Evolutionary conservation across 2,329 filamentous ascomycete species (phyloP).

Genomic region (Hypoxylon sp.): DNA sequence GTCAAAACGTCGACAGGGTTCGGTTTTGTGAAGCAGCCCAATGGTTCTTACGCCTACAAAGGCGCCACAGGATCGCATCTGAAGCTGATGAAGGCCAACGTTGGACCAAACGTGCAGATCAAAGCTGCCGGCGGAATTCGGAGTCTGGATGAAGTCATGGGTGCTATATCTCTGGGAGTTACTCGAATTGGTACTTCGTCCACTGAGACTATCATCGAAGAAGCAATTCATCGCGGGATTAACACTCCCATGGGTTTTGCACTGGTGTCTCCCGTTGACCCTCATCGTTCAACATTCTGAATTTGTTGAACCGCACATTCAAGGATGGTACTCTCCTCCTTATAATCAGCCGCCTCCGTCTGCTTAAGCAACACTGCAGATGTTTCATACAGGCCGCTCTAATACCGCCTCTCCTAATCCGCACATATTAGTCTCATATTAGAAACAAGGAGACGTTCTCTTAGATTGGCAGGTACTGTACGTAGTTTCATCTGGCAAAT

Average conservation of each 20-base stretch:
- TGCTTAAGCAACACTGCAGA: background rate
- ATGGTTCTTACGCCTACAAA: conserved; percentile 65
- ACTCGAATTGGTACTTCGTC: conserved; percentile 69
- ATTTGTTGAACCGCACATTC: background rate
- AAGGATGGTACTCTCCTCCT: background rate
- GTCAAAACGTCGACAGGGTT: conserved; percentile 73
- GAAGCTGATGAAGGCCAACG: conserved; percentile 65
- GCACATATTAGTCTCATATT: background rate
- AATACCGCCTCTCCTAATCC: background rate
- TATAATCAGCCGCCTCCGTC: background rate
- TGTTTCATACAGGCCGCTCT: background rate
- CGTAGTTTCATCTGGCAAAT: background rate
- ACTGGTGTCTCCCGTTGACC: conserved; percentile 15
- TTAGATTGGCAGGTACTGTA: background rate
- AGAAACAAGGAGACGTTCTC: background rate
- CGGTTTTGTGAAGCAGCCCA: conserved; percentile 68
- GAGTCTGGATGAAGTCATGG: conserved; percentile 68
- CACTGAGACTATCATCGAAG: conserved; percentile 67
- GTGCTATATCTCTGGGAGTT: conserved; percentile 67
- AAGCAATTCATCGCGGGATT: conserved; percentile 60
- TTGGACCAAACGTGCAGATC: conserved; percentile 62
- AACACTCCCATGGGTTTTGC: conserved; percentile 29
- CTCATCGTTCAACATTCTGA: background rate
- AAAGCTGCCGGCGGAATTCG: conserved; percentile 71
- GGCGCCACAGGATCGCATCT: conserved; percentile 66